phyloP scores from a whole-genome alignment of 2,329 filamentous ascomycete species.

The Claviceps spartinae region DNA sequence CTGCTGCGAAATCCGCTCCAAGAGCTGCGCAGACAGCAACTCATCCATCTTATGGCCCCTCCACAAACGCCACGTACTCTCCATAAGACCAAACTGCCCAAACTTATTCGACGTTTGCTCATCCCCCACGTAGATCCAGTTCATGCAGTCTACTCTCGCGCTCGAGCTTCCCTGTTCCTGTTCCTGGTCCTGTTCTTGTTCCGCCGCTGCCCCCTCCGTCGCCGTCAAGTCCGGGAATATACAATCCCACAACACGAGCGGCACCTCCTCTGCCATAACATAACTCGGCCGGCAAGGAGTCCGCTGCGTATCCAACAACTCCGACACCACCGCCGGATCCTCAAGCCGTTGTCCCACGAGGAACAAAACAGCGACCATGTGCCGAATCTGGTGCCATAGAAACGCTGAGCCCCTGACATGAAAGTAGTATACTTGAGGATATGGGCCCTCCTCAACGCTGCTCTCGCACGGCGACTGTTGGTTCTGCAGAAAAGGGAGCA shows the following conservation, averaged over 20 bases:
- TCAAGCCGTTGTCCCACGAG: slow-evolving; percentile 83
- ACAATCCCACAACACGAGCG: slow-evolving; percentile 92
- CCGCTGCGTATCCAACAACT: slow-evolving; percentile 58
- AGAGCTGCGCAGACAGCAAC: slow-evolving; percentile 59
- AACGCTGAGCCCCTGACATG: slow-evolving; percentile 84
- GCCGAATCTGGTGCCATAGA: slow-evolving; percentile 94
- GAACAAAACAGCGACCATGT: slow-evolving; percentile 90
- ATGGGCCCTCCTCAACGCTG: slow-evolving; percentile 4
- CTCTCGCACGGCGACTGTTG: too few species aligned
- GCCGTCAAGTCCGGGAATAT: slow-evolving; percentile 49
- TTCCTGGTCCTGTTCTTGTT: background rate
- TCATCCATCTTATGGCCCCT: slow-evolving; percentile 80
- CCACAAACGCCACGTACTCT: slow-evolving; percentile 74
- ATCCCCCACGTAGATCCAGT: slow-evolving; percentile 72
- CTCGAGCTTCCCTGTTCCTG: background rate
- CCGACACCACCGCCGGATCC: slow-evolving; percentile 53
- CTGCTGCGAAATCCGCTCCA: slow-evolving; percentile 45
- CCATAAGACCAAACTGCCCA: slow-evolving; percentile 52
- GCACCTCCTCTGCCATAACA: slow-evolving; percentile 78
- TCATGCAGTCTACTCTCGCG: slow-evolving; percentile 41
- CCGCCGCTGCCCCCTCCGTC: slow-evolving; percentile 6
- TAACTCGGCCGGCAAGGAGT: slow-evolving; percentile 73
- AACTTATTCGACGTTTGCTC: slow-evolving; percentile 45
- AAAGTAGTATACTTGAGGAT: slow-evolving; percentile 71
- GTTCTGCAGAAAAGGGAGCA: slow-evolving; percentile 40